Percentiles rank a stretch among this genome's conserved stretches.
Conservation (phyloP, 1,139 yeast species). For the Zygosaccharomyces sapae region DNA sequence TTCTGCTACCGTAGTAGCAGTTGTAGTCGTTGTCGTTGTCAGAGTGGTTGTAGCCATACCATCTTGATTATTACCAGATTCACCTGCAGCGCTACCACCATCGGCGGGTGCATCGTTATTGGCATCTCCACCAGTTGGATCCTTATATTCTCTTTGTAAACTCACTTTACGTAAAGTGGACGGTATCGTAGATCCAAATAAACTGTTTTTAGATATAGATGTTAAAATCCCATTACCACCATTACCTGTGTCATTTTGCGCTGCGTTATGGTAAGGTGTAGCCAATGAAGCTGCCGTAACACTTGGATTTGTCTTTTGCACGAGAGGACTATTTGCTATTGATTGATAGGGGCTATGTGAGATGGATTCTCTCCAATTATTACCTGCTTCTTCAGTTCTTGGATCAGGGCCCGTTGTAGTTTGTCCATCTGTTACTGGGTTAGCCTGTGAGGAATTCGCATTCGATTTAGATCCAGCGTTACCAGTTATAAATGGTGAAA, state of each 20-base stretch:
- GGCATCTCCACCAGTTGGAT: conserved; percentile 11
- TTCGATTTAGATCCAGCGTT: conserved; percentile 23
- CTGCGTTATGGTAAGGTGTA: conserved; percentile 28
- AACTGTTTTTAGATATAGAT: conserved; percentile 29
- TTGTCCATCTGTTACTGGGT: conserved; percentile 1
- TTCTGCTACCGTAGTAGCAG: conserved; percentile 21
- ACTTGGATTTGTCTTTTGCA: conserved; percentile 26
- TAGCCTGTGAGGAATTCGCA: conserved; percentile 21
- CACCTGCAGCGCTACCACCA: conserved; percentile 30
- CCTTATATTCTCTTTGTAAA: conserved; percentile 23
- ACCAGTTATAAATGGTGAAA: conserved; percentile 51
- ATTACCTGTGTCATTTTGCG: conserved; percentile 9
- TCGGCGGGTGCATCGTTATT: conserved; percentile 11
- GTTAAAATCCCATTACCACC: conserved; percentile 24
- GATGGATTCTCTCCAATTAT: conserved; percentile 2
- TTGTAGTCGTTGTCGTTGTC: conserved; percentile 17
- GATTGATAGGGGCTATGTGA: conserved; percentile 22
- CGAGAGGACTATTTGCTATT: conserved; percentile 31
- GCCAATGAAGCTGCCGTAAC: conserved; percentile 21
- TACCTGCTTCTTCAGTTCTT: conserved; percentile 1
- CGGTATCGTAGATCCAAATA: conserved; percentile 31
- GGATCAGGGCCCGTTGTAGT: background rate
- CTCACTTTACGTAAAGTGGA: conserved; percentile 33
- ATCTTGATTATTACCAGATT: background rate
- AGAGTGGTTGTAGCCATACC: conserved; percentile 12